Percentiles rank a stretch among this genome's conserved stretches.
These are phyloP conservation scores for Psilocybe cyanescens DNA, from an alignment of 768 basidiomycete species.

Conservation along the genomic window DNA sequence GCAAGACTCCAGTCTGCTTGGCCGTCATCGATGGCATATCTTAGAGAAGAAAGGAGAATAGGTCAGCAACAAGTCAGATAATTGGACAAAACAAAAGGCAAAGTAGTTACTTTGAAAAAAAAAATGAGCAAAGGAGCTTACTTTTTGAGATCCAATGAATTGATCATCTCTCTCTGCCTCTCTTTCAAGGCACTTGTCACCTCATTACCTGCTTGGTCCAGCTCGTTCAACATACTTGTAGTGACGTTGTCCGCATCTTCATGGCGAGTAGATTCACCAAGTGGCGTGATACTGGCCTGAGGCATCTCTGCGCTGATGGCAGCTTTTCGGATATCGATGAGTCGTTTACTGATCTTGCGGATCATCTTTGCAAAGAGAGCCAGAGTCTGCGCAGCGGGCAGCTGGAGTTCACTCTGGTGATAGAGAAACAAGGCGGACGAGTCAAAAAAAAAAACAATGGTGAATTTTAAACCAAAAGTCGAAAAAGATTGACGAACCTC, in stretches of 20 bases:
- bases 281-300: constrained; percentile 32
- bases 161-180: constrained; percentile 86
- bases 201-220: constrained; percentile 79
- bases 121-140: constrained; percentile 45
- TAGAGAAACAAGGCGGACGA: not conserved
- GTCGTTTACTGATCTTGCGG: constrained; percentile 76
- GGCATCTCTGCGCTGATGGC: constrained; percentile 72
- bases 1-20: constrained; percentile 76
- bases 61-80: constrained; percentile 15
- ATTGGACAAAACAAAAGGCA: constrained; percentile 11
- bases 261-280: constrained; percentile 10
- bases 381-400: constrained; percentile 86
- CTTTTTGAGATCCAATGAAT: constrained; percentile 86
- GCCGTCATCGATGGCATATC: constrained; percentile 76
- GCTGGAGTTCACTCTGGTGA: constrained; percentile 70
- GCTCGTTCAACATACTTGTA: constrained; percentile 61
- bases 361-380: constrained; percentile 92
- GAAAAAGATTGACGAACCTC: constrained; percentile 54
- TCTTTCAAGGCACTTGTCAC: constrained; percentile 68
- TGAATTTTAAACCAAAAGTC: not conserved
- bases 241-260: constrained; percentile 39
- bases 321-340: constrained; percentile 80
- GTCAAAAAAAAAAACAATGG: not conserved
- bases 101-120: constrained; percentile 7
- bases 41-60: constrained; percentile 28